Evolutionary conservation across 441 rosid species (phyloP), one percentile per base, ranked within the genome.

Genomic region (Euphorbia neoarborescens): DNA sequence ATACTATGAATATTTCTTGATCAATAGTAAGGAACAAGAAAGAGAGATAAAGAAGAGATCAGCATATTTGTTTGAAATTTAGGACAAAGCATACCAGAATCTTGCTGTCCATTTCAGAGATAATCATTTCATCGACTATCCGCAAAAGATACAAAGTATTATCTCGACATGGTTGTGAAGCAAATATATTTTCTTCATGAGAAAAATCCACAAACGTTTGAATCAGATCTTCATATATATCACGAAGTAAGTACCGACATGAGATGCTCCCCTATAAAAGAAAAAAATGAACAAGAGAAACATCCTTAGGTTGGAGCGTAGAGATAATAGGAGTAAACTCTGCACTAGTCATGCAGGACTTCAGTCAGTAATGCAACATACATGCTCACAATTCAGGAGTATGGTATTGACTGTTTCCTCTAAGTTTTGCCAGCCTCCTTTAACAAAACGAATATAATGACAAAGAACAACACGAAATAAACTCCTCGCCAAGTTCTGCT

Each of bases 381-480:
- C 99, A 80, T 83, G 85, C 82, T 88, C 89, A 74, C 74, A 81
- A 69, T 87, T 88, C 84, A 86, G 66, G 50, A 88, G 87, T 50
- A 95, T 79, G 81, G 92, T 91, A 87, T 90, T 90, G 79, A 84
- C 84, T 25, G 98, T 90, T 82, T 92, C 99, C 78, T 95, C 99
- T 75, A 95, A 77, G 65, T 85, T 95, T 76, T 90, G 98, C 99
- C 99, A 95, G 76, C 99, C 99, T 72, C 99, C 99, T 87, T 92
- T 95, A 67, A 92, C 85, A 44, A 84, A 90, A 74, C 79, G 82
- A 66, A 92, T 81, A 83, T 86, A 86, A 87, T 95, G 92, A 82
- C 92, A 86, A 75, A 95, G 98, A 81, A 92, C 95, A 76, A 86
- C 82, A 73, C 89, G 89, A 73, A 83, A 92, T 66, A 95, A 72